Percentiles rank a stretch among this genome's conserved stretches.
Conservation (phyloP, 176 grass and related monocot genomes). For the Themeda triandra region DNA sequence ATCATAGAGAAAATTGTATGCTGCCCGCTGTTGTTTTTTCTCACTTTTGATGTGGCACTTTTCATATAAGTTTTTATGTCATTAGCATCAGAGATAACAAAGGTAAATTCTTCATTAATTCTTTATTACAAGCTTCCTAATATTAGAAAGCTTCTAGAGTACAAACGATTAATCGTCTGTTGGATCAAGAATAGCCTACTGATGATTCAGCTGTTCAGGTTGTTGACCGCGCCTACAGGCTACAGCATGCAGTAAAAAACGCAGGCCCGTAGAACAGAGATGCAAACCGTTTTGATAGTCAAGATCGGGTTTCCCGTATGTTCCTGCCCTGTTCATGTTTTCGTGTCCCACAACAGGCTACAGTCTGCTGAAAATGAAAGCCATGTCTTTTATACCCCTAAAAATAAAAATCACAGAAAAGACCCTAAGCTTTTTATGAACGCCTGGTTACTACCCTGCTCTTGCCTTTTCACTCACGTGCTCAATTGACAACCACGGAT, state of each 20-base stretch:
- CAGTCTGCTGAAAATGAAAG: conserved; percentile 12
- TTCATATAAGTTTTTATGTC: no score
- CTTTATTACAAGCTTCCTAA: no score
- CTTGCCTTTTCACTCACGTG: conserved; percentile 13
- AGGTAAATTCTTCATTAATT: no score
- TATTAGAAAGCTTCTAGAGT: no score
- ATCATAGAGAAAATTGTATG: no score
- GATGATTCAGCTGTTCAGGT: no score
- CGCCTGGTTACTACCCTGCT: background rate
- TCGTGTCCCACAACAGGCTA: background rate
- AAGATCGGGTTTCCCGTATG: background rate
- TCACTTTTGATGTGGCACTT: background rate
- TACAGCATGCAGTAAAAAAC: background rate
- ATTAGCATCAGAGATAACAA: no score
- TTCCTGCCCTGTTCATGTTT: conserved; percentile 17
- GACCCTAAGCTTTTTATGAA: background rate
- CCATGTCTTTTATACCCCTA: background rate
- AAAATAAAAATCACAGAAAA: background rate
- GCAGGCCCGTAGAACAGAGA: background rate
- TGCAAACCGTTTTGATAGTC: no score
- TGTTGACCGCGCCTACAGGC: no score
- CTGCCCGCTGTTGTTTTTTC: background rate
- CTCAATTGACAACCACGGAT: background rate
- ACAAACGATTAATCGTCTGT: no score
- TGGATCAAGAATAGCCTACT: no score